Base-by-base conservation (phyloP, 148 eudicot genomes). In the Rhododendron molle region DNA sequence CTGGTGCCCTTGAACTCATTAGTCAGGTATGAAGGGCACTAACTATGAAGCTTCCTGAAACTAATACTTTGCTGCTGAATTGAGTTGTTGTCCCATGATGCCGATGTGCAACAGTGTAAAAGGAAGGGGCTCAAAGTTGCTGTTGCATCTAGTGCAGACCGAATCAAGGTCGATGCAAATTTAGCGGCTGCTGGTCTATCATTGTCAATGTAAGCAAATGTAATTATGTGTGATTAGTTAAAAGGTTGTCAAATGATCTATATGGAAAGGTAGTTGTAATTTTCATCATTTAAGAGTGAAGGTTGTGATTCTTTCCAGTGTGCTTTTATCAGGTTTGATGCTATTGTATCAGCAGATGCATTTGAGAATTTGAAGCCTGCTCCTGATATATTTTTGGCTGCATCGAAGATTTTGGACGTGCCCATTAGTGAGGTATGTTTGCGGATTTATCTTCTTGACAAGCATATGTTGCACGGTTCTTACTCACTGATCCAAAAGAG, bases 111-210 rank as follows among this genome's bases (percentile, higher is more conserved):
- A 87, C 93, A 97, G 99, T 97, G 99, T 94, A 97, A 95, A 90
- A 88, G 82, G 86, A 93, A 90, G 83, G 98, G 98, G 84, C 96
- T 97, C 78, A 97, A 94, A 93, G 98, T 95, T 90, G 98, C 98
- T 87, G 99, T 97, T 89, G 99, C 99, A 72, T 97, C 99, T 84
- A 97, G 99, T 81, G 99, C 98, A 87, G 99, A 97, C 86, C 98
- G 98, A 67, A 88, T 95, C 90, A 97, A 97, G 90, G 98, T 97
- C 86, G 96, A 97, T 86, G 98, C 99, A 30, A 97, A 97, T 88
- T 90, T 97, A 87, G 94, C 95, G 16, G 98, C 99, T 86, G 95
- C 98, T 85, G 98, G 98, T 89, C 91, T 97, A 84, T 93, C 93
- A 60, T 40, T 92, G 86, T 89, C 96, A 78, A 67, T 95, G 99